phyloP scores from a whole-genome alignment of 1,284 basidiomycete genomes.

The Pseudozyma tsukubaensis region DNA sequence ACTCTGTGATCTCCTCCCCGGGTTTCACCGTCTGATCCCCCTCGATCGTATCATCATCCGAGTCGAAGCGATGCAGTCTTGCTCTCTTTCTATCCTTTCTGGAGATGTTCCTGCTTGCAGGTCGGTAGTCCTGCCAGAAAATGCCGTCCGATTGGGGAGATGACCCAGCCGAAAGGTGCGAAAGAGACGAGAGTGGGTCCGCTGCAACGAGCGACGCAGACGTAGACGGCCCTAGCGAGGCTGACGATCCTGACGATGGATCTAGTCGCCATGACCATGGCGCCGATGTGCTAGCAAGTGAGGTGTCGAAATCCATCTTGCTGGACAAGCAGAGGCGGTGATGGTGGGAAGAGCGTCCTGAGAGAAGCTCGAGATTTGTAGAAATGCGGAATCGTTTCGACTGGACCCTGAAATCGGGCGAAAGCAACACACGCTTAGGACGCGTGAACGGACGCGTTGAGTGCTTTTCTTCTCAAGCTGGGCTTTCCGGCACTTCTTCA shows the following conservation, averaged over 20 bases:
- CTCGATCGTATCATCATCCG: slow-evolving; percentile 5
- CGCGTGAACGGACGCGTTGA: slow-evolving; percentile 13
- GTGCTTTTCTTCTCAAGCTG: neutral
- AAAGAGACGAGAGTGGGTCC: slow-evolving; percentile 24
- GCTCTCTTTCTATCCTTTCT: slow-evolving; percentile 7
- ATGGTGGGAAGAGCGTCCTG: too few species aligned
- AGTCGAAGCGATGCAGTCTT: slow-evolving; percentile 27
- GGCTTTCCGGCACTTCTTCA: too few species aligned
- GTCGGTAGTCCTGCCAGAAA: slow-evolving; percentile 30
- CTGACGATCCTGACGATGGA: slow-evolving; percentile 9
- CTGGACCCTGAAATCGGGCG: slow-evolving; percentile 8
- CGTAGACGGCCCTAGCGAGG: slow-evolving; percentile 17
- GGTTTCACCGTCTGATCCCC: neutral
- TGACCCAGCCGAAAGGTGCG: neutral
- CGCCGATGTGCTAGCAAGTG: neutral
- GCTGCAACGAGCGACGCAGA: slow-evolving; percentile 7
- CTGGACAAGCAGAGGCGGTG: too few species aligned
- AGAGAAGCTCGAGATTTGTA: neutral
- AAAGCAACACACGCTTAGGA: neutral
- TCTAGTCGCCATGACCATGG: slow-evolving; percentile 39
- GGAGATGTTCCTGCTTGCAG: neutral
- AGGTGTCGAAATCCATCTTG: neutral
- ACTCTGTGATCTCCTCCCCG: neutral
- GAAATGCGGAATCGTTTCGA: neutral
- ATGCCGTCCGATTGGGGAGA: slow-evolving; percentile 13